Evolutionary conservation across 2,329 filamentous ascomycete species (phyloP).

Genomic region (Atkinsonella hypoxylon): DNA sequence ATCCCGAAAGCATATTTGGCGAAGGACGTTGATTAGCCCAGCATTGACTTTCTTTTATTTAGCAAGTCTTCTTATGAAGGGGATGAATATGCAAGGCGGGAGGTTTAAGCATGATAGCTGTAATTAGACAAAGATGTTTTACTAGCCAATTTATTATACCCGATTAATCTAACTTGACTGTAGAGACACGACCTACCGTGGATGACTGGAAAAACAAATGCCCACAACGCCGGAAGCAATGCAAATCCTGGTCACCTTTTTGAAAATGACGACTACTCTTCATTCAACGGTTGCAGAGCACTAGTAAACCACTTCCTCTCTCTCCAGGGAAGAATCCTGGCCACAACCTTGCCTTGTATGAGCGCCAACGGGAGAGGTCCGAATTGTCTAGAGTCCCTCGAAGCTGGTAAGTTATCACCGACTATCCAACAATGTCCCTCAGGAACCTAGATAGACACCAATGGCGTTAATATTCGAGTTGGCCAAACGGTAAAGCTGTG

Average conservation of each 20-base stretch:
- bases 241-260: background rate
- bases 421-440: constrained; percentile 84
- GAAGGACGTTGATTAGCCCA: constrained; percentile 12
- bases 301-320: constrained; percentile 39
- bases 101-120: constrained; percentile 14
- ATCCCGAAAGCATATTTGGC: constrained; percentile 24
- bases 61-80: constrained; percentile 4
- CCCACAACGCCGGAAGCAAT: background rate
- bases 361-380: constrained; percentile 79
- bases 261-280: background rate
- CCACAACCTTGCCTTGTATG: constrained; percentile 71
- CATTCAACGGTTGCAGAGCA: constrained; percentile 24
- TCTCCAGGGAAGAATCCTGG: constrained; percentile 41
- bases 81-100: constrained; percentile 7
- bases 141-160: constrained; percentile 15
- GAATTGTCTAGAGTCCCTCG: constrained; percentile 75
- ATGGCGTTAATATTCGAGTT: background rate
- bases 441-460: constrained; percentile 54
- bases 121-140: constrained; percentile 22
- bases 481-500: background rate
- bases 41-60: constrained; percentile 12
- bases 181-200: background rate
- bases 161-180: constrained; percentile 5
- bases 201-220: background rate
- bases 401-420: constrained; percentile 78